These are phyloP conservation scores for Globisporangium splendens DNA, from an alignment of 352 stramenopile genomes.

Conservation along the genomic window DNA sequence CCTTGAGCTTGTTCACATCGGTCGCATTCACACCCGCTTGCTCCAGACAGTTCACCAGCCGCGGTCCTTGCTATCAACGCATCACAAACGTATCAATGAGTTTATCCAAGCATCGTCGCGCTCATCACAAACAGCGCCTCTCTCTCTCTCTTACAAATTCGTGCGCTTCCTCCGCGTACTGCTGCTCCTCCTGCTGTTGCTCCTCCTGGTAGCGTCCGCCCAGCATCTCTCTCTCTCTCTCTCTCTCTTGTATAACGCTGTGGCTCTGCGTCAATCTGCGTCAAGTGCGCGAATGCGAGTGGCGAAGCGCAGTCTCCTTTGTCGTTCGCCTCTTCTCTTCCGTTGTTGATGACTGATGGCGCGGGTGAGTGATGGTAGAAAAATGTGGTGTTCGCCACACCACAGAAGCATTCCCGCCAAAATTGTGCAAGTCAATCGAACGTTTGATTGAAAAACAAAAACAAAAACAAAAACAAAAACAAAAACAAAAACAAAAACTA, in stretches of 20 bases:
- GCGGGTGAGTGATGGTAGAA: neutral
- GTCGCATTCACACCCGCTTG: conserved; percentile 96
- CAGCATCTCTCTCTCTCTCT: conserved; percentile 9
- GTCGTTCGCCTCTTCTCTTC: neutral
- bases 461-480: too few relatives aligned
- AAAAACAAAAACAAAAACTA: too few relatives aligned
- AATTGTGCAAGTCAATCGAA: too few relatives aligned
- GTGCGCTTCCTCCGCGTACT: conserved; percentile 10
- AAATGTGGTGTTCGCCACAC: too few relatives aligned
- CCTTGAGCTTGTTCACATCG: conserved; percentile 98
- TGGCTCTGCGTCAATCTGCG: too few relatives aligned
- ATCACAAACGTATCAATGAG: conserved; percentile 13
- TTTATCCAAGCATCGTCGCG: neutral
- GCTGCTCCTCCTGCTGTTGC: conserved; percentile 8
- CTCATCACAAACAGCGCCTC: too few relatives aligned
- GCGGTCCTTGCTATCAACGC: conserved; percentile 59
- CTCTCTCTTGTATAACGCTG: too few relatives aligned
- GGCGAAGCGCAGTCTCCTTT: neutral
- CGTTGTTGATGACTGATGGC: neutral
- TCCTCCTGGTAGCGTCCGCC: conserved; percentile 18
- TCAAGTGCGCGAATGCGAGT: neutral
- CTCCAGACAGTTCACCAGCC: conserved; percentile 90
- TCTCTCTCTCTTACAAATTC: conserved; percentile 15
- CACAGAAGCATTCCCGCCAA: too few relatives aligned
- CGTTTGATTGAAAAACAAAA: too few relatives aligned